Evolutionary conservation across 371 early-diverging fungal species (phyloP).

Genomic region (Rhizomucor pusillus): DNA sequence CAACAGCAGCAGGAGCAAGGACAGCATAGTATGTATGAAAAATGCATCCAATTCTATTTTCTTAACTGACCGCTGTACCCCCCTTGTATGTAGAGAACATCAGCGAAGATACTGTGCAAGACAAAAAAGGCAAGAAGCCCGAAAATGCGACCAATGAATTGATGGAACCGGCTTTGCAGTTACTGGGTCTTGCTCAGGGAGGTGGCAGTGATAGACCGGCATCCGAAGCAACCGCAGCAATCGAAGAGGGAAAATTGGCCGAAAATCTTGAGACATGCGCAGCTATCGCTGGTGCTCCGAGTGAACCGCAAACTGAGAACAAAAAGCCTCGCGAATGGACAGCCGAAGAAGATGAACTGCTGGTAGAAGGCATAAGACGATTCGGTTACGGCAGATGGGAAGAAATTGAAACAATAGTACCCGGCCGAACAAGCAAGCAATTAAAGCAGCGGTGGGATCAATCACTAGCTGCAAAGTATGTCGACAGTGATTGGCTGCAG

Average conservation of each 20-base stretch:
- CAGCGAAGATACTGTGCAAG: background rate
- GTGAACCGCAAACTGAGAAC: background rate
- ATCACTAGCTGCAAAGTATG: constrained; percentile 40
- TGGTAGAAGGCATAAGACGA: constrained; percentile 39
- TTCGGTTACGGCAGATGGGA: constrained; percentile 48
- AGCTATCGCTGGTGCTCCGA: background rate
- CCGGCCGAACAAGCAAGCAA: constrained; percentile 43
- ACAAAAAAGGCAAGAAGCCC: constrained; percentile 6
- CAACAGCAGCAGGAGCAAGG: background rate
- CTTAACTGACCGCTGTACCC: too few relatives aligned
- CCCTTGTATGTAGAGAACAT: constrained; percentile 4
- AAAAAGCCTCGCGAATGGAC: constrained; percentile 36
- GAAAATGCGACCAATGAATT: constrained; percentile 7
- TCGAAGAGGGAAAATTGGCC: background rate
- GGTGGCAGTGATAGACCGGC: background rate
- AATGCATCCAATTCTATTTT: too few relatives aligned
- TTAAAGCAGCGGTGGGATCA: constrained; percentile 49
- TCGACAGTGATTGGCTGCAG: constrained; percentile 39
- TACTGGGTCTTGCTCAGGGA: constrained; percentile 12
- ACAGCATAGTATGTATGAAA: too few relatives aligned
- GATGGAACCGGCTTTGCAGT: constrained; percentile 20
- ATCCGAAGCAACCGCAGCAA: constrained; percentile 1
- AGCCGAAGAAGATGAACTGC: constrained; percentile 40
- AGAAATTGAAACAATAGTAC: constrained; percentile 38
- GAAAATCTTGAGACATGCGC: background rate